Evolutionary conservation across 495 filamentous ascomycete species (phyloP), one percentile per base, ranked within the genome.

Genomic region (Delitschia confertaspora): DNA sequence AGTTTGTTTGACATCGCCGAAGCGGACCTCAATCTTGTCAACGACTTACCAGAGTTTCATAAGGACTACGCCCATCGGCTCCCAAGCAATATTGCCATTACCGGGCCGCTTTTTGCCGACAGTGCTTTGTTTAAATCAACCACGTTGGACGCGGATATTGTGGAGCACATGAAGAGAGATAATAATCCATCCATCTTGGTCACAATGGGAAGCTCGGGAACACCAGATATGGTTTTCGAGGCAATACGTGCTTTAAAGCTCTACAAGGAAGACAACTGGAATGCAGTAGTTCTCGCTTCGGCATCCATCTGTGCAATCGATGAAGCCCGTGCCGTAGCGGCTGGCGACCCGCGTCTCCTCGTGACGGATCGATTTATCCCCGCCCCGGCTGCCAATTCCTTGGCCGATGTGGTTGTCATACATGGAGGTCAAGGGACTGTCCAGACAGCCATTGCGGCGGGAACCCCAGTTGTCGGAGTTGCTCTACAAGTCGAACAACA

Each of bases 341-440:
- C 13, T 20, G 37, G 33, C 18, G 56, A 51, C 26, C 42, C 51
- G 1, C 46, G 47, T 1, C 7, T 59, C 5, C 47, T 55, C 17
- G 43, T 59, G 17, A 59, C 56, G 6, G 52, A 59, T 33, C 21
- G 27, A 25, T 59, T 59, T 24, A 52, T 59, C 29, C 56, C 56
- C 5, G 52, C 51, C 3, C 47, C 42, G 11, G 23, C 36, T 2
- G 51, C 51, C 2, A 47, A 31, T 32, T 51, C 46, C 3, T 35
- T 55, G n/a, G 56, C 56, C 11, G 56, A 59, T 24, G 45, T 59
- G 1, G 24, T 34, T 19, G 43, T 59, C 13, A 52, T 49, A 26
- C 56, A 59, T 26, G 56, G 56, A 14, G 56, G 56, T 6, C 56
- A 59, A 32, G 56, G 56, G 11, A 59, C 56, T 6, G 51, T 59